Evolutionary conservation across 2,329 filamentous ascomycete species (phyloP), one percentile per base, ranked within the genome.

Genomic region (Ciborinia camelliae): DNA sequence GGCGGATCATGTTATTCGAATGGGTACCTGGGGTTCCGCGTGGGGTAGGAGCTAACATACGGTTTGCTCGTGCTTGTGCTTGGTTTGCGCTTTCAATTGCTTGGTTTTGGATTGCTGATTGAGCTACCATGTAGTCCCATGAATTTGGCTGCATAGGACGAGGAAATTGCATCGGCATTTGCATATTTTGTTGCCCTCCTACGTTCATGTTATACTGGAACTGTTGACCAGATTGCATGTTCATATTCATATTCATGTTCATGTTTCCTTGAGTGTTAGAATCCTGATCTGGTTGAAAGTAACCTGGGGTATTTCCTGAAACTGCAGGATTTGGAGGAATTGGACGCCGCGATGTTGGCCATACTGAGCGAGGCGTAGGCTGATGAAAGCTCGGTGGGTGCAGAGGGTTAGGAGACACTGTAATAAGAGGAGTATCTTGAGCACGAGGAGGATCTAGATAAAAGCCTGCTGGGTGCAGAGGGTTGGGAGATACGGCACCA

Each of bases 291-390:
- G 55, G 55, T 10, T 58, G 41, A 23, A 47, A 58, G n/a, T 47
- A 58, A 7, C 55, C 55, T 18, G 30, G 55, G 1, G 30, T 35
- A 35, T 23, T 58, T 2, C 55, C 55, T 0, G 41, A 58, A 35
- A 35, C 14, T 28, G 55, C 55, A 58, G 55, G 55, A 10, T 35
- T 58, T 6, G 20, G 55, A 20, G 55, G 55, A 26, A 58, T 58
- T 3, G 28, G 55, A 20, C 30, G 39, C 12, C 20, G 55, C 12
- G n/a, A 58, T 18, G 41, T 58, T 12, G 41, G 55, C 55, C 55
- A 58, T n/a, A n/a, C 32, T 8, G 7, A 18, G 28, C 55, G 55
- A 47, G 55, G 41, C 1, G 55, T 58, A 35, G 55, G 55, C 15
- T 47, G 41, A 23, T 58, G 55, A 35, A 58, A 58, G n/a, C 55